These are phyloP conservation scores for Candida manassasensis DNA, from an alignment of 805 yeast species.

Conservation along the genomic window DNA sequence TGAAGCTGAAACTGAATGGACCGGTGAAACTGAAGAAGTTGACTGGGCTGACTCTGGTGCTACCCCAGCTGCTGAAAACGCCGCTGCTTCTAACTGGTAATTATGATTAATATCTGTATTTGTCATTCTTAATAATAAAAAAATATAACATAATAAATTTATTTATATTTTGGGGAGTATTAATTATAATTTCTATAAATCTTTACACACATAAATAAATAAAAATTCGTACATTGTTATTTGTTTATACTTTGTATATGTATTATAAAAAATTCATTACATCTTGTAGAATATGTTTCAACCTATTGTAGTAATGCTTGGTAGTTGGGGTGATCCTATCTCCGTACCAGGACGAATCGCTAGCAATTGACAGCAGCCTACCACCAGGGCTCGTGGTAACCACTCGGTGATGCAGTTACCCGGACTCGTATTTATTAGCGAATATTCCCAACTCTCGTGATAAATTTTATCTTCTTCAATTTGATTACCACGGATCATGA, in stretches of 20 bases:
- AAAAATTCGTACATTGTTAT: slow-evolving; percentile 11
- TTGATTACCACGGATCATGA: slow-evolving; percentile 24
- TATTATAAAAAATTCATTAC: no score
- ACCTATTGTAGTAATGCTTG: no score
- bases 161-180: slow-evolving; percentile 12
- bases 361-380: no score
- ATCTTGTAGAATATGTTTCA: no score
- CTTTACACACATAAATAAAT: slow-evolving; percentile 11
- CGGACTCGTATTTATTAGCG: slow-evolving; percentile 4
- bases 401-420: slow-evolving; percentile 4
- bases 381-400: no score
- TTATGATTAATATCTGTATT: slow-evolving; percentile 12
- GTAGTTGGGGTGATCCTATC: no score
- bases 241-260: slow-evolving; percentile 1
- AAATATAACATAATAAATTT: slow-evolving; percentile 2
- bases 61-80: slow-evolving; percentile 66
- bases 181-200: slow-evolving; percentile 7
- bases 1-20: slow-evolving; percentile 54
- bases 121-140: slow-evolving; percentile 6
- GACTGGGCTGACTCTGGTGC: slow-evolving; percentile 62
- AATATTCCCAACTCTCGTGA: no score
- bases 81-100: slow-evolving; percentile 55
- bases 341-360: no score
- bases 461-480: slow-evolving; percentile 15
- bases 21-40: slow-evolving; percentile 54